Conservation (phyloP, 2,329 filamentous ascomycete genomes). For the Neospermospora avenae region DNA sequence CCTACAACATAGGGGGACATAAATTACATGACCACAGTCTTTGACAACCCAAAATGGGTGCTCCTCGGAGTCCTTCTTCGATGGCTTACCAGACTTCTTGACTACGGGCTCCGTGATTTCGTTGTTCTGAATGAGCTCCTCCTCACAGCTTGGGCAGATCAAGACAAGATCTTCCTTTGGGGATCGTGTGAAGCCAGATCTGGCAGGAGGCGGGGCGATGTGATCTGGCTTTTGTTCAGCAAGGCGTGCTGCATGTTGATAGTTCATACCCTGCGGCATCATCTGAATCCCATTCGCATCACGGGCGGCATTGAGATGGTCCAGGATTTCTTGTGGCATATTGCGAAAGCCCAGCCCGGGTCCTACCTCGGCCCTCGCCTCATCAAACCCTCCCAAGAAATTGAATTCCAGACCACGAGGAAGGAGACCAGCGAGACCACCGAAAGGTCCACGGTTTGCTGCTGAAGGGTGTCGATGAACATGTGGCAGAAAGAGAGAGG, state of each 20-base stretch:
- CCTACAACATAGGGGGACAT: background rate
- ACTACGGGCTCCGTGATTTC: slow-evolving; percentile 34
- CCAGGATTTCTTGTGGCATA: slow-evolving; percentile 2
- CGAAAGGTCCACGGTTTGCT: slow-evolving; percentile 5
- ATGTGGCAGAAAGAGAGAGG: slow-evolving; percentile 10
- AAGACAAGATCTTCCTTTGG: slow-evolving; percentile 69
- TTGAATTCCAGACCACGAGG: background rate
- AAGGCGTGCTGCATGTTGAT: slow-evolving; percentile 26
- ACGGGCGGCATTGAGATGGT: slow-evolving; percentile 10
- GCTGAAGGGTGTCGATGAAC: slow-evolving; percentile 9
- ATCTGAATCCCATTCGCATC: slow-evolving; percentile 15
- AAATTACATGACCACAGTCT: slow-evolving; percentile 82
- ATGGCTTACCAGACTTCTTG: slow-evolving; percentile 45
- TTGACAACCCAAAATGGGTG: slow-evolving; percentile 92
- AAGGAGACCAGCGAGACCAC: background rate
- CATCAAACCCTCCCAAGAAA: background rate
- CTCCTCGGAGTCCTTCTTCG: slow-evolving; percentile 54
- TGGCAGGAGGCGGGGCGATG: slow-evolving; percentile 47
- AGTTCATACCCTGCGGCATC: slow-evolving; percentile 32
- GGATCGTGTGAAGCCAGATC: slow-evolving; percentile 76
- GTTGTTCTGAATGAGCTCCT: slow-evolving; percentile 73
- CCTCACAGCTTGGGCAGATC: slow-evolving; percentile 81
- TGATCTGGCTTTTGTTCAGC: slow-evolving; percentile 30
- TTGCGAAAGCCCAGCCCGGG: background rate
- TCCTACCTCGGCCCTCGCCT: background rate